These are phyloP conservation scores for Fagopyrum esculentum DNA, from an alignment of 148 eudicot genomes.

Conservation along the genomic window DNA sequence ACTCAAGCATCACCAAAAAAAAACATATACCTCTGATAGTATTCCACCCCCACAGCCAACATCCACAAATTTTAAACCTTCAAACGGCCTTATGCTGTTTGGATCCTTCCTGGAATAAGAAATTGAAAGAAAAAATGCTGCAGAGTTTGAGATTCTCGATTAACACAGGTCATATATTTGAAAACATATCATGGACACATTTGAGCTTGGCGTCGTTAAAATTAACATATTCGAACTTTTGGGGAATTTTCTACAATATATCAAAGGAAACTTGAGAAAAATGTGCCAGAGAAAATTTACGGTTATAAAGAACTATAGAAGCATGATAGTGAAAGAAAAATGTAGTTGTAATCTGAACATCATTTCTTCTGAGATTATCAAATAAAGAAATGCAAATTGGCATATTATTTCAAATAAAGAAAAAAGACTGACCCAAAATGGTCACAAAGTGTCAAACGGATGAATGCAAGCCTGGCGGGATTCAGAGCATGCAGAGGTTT, in stretches of 20 bases:
- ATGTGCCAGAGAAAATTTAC: neutral
- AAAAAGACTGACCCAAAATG: slow-evolving; percentile 57
- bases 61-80: slow-evolving; percentile 79
- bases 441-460: slow-evolving; percentile 78
- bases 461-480: slow-evolving; percentile 82
- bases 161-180: neutral
- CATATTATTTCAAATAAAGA: neutral
- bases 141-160: neutral
- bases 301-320: neutral
- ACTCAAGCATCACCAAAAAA: neutral
- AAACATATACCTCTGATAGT: slow-evolving; percentile 62
- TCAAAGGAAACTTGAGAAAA: neutral
- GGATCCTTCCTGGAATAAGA: slow-evolving; percentile 72
- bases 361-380: neutral
- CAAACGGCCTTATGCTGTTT: slow-evolving; percentile 69
- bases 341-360: neutral
- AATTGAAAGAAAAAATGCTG: slow-evolving; percentile 8
- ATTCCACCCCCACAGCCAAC: slow-evolving; percentile 99
- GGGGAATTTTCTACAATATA: neutral
- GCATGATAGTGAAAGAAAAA: neutral
- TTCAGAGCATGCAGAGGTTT: slow-evolving; percentile 87
- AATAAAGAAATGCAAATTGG: neutral
- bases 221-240: neutral
- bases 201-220: neutral
- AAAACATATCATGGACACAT: neutral